Percentiles rank a stretch among this genome's conserved stretches.
These are phyloP conservation scores for Aethionema arabicum DNA, from an alignment of 345 rosid genomes.

Conservation along the genomic window DNA sequence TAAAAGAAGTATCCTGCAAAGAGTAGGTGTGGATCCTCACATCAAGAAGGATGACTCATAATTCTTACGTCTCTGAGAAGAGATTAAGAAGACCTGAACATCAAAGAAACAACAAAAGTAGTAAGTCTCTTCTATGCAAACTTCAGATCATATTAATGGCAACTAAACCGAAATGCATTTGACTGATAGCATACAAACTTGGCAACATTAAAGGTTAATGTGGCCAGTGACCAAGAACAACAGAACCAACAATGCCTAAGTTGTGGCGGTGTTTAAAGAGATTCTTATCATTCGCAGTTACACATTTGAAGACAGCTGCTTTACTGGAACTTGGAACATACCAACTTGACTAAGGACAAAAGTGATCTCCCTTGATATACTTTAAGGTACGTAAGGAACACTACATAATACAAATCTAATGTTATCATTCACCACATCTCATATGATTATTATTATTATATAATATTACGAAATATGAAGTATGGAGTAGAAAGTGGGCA, in stretches of 20 bases:
- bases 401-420: not conserved
- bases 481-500: too few relatives aligned
- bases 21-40: conserved; percentile 98
- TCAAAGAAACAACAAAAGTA: too few relatives aligned
- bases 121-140: too few relatives aligned
- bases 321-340: conserved; percentile 56
- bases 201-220: too few relatives aligned
- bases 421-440: not conserved
- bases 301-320: conserved; percentile 42
- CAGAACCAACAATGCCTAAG: too few relatives aligned
- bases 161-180: too few relatives aligned
- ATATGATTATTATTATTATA: too few relatives aligned
- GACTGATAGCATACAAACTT: too few relatives aligned
- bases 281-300: conserved; percentile 44
- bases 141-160: too few relatives aligned
- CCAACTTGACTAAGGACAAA: conserved; percentile 65
- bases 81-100: conserved; percentile 32
- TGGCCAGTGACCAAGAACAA: too few relatives aligned
- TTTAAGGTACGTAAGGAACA: conserved; percentile 44
- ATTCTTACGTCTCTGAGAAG: conserved; percentile 67
- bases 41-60: conserved; percentile 85
- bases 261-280: conserved; percentile 53
- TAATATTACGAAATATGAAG: too few relatives aligned
- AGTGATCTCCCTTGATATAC: conserved; percentile 91
- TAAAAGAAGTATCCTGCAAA: conserved; percentile 79